phyloP scores from a whole-genome alignment of 2,329 filamentous ascomycete genomes.

The Cytospora schulzeri region DNA sequence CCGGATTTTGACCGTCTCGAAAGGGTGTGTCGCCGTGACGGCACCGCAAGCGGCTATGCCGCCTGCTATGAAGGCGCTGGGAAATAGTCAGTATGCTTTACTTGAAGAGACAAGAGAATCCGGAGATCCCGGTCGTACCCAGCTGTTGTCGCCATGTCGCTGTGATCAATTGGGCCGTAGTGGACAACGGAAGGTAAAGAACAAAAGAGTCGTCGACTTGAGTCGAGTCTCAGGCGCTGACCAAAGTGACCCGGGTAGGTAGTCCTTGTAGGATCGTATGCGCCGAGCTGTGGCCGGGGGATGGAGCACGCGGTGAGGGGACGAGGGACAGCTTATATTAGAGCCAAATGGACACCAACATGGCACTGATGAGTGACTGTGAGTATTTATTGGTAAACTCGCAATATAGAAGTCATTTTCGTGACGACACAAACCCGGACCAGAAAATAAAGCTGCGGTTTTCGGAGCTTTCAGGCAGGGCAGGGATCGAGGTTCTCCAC shows the following conservation, averaged over 20 bases:
- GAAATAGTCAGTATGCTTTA: slow-evolving; percentile 29
- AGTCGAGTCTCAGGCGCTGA: background rate
- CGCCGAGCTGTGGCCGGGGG: background rate
- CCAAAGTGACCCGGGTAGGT: background rate
- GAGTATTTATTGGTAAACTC: background rate
- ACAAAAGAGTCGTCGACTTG: background rate
- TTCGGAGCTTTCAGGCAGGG: slow-evolving; percentile 5
- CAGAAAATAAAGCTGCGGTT: slow-evolving; percentile 1
- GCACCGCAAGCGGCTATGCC: slow-evolving; percentile 96
- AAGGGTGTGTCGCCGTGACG: slow-evolving; percentile 95
- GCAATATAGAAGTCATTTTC: background rate
- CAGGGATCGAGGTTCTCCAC: background rate
- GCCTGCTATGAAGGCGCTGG: slow-evolving; percentile 87
- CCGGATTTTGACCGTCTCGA: slow-evolving; percentile 99
- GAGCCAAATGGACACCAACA: background rate
- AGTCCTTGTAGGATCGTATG: background rate
- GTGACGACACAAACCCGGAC: background rate
- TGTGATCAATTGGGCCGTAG: background rate
- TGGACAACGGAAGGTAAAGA: background rate
- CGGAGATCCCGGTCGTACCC: slow-evolving; percentile 38
- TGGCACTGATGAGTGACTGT: background rate
- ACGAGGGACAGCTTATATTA: background rate
- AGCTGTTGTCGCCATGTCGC: slow-evolving; percentile 54
- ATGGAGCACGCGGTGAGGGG: background rate
- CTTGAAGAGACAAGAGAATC: background rate